A percentile compares a stretch with the other conserved stretches of the same genome.
Evolutionary conservation across 2,329 filamentous ascomycete species (phyloP).

Genomic region (Aspergillus aculeatinus): DNA sequence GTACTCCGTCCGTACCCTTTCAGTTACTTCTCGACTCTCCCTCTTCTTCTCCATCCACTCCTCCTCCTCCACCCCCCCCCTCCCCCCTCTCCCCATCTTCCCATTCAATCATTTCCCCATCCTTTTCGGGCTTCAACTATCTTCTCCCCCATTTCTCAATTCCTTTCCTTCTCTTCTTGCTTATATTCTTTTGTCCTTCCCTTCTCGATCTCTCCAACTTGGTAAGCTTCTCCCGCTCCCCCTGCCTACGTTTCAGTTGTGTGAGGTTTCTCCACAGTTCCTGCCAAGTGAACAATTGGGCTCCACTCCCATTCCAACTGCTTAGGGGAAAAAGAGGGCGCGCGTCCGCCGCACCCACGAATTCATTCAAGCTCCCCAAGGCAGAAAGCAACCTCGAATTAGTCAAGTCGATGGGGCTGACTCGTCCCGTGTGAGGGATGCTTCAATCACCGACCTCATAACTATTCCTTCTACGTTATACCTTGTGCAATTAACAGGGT

Average conservation of each 20-base stretch:
- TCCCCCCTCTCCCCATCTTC: not conserved
- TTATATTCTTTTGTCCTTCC: not conserved
- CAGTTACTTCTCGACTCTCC: constrained; percentile 1
- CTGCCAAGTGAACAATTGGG: constrained; percentile 27
- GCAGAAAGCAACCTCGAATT: not conserved
- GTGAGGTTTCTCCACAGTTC: constrained; percentile 29
- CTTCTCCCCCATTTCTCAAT: constrained; percentile 5
- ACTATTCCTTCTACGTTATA: not conserved
- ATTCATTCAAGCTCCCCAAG: not conserved
- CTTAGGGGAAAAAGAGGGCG: constrained; percentile 20
- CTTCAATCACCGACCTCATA: not conserved
- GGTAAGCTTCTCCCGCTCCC: constrained; percentile 18
- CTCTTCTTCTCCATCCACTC: constrained; percentile 5
- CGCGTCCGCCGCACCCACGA: not conserved
- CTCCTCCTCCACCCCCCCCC: not conserved
- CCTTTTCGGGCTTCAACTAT: constrained; percentile 4
- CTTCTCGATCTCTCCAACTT: constrained; percentile 5
- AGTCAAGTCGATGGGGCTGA: not conserved
- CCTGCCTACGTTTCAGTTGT: constrained; percentile 13
- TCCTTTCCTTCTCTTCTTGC: not conserved
- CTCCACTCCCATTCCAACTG: constrained; percentile 30
- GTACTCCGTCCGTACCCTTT: not conserved
- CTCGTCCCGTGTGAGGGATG: not conserved
- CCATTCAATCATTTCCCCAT: constrained; percentile 1
- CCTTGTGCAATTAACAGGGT: not conserved